A percentile compares a stretch with the other conserved stretches of the same genome.
These are phyloP conservation scores for Oidiodendron maius DNA, from an alignment of 495 filamentous ascomycete species.

Conservation along the genomic window DNA sequence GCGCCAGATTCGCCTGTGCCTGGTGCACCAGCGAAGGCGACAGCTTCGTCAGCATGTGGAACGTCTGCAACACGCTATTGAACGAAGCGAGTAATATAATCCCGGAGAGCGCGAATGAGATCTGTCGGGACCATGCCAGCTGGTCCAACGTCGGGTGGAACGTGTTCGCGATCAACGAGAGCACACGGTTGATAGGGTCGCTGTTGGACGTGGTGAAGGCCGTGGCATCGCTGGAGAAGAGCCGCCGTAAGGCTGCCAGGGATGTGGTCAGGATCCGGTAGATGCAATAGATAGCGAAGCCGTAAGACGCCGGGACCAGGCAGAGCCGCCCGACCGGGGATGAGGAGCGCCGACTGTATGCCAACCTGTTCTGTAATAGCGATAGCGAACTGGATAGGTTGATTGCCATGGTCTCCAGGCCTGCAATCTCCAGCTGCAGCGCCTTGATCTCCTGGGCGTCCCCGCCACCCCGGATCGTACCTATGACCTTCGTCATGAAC, in stretches of 20 bases:
- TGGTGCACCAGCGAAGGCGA: constrained; percentile 57
- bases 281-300: constrained; percentile 69
- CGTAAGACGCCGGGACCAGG: constrained; percentile 45
- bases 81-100: constrained; percentile 73
- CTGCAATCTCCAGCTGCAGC: constrained; percentile 69
- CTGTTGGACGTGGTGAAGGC: constrained; percentile 53
- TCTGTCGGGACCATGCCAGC: constrained; percentile 68
- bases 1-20: constrained; percentile 60
- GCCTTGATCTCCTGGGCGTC: constrained; percentile 59
- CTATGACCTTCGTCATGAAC: constrained; percentile 63
- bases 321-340: constrained; percentile 56
- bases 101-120: constrained; percentile 71
- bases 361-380: constrained; percentile 49
- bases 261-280: constrained; percentile 67
- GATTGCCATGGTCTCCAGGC: constrained; percentile 67
- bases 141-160: constrained; percentile 66
- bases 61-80: constrained; percentile 68
- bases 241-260: constrained; percentile 53
- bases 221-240: constrained; percentile 33
- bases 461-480: constrained; percentile 52
- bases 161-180: constrained; percentile 66
- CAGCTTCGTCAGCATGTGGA: constrained; percentile 66
- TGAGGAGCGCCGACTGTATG: constrained; percentile 53
- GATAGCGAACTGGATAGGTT: constrained; percentile 56
- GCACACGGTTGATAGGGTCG: constrained; percentile 73